phyloP scores from a whole-genome alignment of 345 rosid species.

The Melastoma malabathricum region DNA sequence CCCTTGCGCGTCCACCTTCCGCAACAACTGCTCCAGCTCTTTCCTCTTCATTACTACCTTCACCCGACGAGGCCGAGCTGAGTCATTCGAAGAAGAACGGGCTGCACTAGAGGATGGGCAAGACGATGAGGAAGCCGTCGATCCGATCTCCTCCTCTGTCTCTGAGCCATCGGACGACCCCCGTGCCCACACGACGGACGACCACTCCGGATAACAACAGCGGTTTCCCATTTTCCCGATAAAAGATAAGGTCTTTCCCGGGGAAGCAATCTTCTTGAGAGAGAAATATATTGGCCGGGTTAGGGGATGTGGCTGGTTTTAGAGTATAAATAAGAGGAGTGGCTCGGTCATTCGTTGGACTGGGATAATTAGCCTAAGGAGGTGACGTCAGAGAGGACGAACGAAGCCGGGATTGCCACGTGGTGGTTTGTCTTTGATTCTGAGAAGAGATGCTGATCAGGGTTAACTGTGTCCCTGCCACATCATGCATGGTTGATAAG shows the following conservation, averaged over 20 bases:
- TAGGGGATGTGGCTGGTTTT: no score
- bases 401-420: no score
- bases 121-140: background rate
- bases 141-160: background rate
- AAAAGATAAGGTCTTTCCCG: background rate
- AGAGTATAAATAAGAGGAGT: no score
- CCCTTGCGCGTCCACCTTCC: slow-evolving; percentile 19
- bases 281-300: no score
- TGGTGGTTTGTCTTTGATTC: no score
- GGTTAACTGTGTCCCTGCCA: no score
- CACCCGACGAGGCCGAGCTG: slow-evolving; percentile 14
- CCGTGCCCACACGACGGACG: slow-evolving; percentile 3
- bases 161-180: background rate
- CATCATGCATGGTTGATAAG: no score
- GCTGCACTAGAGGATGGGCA: background rate
- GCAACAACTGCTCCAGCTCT: slow-evolving; percentile 42
- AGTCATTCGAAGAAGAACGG: background rate
- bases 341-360: no score
- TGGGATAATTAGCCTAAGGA: no score
- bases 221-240: slow-evolving; percentile 10
- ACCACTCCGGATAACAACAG: background rate
- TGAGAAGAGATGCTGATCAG: no score
- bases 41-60: slow-evolving; percentile 62
- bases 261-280: no score
- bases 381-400: no score